phyloP scores from a whole-genome alignment of 768 basidiomycete species.

The Panellus pusillus region DNA sequence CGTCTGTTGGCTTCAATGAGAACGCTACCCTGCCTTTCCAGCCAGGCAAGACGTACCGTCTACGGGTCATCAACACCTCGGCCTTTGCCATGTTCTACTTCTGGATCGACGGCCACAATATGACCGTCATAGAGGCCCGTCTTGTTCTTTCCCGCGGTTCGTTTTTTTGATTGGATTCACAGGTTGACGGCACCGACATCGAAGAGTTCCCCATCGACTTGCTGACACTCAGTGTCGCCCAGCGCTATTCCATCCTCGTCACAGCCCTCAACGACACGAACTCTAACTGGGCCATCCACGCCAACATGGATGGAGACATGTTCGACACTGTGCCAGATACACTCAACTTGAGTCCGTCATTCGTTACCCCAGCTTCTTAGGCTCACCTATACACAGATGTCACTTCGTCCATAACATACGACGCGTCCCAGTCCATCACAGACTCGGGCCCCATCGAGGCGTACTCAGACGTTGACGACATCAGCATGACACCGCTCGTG shows the following conservation, averaged over 20 bases:
- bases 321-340: conserved; percentile 78
- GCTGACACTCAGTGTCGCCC: conserved; percentile 78
- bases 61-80: conserved; percentile 84
- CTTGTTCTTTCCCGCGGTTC: background rate
- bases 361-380: background rate
- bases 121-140: conserved; percentile 80
- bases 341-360: conserved; percentile 68
- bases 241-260: conserved; percentile 92
- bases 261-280: conserved; percentile 84
- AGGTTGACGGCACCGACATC: conserved; percentile 61
- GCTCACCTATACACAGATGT: conserved; percentile 48
- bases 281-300: conserved; percentile 86
- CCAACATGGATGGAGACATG: conserved; percentile 88
- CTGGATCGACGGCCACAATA: conserved; percentile 87
- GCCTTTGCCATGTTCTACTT: conserved; percentile 78
- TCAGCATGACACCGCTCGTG: conserved; percentile 62
- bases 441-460: conserved; percentile 52
- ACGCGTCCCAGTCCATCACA: conserved; percentile 47
- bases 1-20: conserved; percentile 78
- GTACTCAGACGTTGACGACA: conserved; percentile 69
- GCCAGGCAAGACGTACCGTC: conserved; percentile 86
- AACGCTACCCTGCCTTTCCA: conserved; percentile 83
- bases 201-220: conserved; percentile 72
- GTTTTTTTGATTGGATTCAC: background rate
- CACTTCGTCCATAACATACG: conserved; percentile 84